Evolutionary conservation across 768 basidiomycete species (phyloP).

Genomic region (Hemileccinum rubropunctum): DNA sequence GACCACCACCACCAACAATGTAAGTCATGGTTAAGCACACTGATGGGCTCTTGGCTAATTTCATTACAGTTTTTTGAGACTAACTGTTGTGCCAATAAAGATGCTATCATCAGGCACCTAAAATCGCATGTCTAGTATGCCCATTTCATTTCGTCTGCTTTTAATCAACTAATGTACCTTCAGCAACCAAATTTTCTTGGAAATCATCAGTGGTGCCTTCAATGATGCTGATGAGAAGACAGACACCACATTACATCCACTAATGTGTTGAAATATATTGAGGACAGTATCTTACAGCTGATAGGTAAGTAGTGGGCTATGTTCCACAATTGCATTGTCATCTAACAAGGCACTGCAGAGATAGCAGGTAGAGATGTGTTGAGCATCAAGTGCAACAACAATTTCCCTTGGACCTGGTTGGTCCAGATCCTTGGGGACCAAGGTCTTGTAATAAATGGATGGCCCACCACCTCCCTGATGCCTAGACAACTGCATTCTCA

Average conservation of each 20-base stretch:
- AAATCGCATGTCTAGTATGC: no score
- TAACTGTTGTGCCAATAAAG: no score
- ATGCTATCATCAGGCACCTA: no score
- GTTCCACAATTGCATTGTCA: no score
- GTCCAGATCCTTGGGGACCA: neutral
- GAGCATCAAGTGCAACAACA: neutral
- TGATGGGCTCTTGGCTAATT: no score
- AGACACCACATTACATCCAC: neutral
- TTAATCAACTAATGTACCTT: no score
- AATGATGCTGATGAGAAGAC: neutral
- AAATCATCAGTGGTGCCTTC: neutral
- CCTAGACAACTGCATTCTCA: neutral
- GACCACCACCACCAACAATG: no score
- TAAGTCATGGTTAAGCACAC: no score
- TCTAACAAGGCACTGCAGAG: neutral
- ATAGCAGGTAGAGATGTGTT: neutral
- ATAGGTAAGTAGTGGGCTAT: neutral
- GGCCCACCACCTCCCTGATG: neutral
- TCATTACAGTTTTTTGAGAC: no score
- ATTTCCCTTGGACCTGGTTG: neutral
- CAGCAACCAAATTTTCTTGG: neutral
- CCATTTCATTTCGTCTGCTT: no score
- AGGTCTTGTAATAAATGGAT: slow-evolving; percentile 3
- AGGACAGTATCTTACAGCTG: neutral
- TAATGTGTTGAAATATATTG: neutral